A percentile compares a stretch with the other conserved stretches of the same genome.
phyloP scores from a whole-genome alignment of 2,329 filamentous ascomycete genomes.

The Alternaria brassicae region DNA sequence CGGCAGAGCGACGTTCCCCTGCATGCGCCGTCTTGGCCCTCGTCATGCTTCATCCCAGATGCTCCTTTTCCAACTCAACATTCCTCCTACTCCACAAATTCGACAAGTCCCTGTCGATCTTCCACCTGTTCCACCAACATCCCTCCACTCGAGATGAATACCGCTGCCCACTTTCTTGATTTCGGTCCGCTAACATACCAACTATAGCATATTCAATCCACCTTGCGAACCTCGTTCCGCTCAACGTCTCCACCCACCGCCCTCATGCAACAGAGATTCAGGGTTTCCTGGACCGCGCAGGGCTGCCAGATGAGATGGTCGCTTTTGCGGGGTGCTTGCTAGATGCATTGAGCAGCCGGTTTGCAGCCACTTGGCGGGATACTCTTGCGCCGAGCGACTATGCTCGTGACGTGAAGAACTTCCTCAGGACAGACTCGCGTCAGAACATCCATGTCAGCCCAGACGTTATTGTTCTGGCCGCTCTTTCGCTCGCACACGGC shows the following conservation, averaged over 20 bases:
- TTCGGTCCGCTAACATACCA: conserved; percentile 29
- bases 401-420: conserved; percentile 20
- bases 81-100: conserved; percentile 14
- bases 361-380: conserved; percentile 42
- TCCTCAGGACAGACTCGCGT: conserved; percentile 24
- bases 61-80: conserved; percentile 11
- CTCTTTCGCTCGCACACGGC: conserved; percentile 45
- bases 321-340: conserved; percentile 51
- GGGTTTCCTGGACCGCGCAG: conserved; percentile 40
- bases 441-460: conserved; percentile 29
- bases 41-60: conserved; percentile 20
- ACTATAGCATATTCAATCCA: conserved; percentile 45
- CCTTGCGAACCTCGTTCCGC: conserved; percentile 48
- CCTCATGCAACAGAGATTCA: conserved; percentile 37
- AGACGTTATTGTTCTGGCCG: conserved; percentile 47
- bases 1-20: conserved; percentile 28
- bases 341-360: conserved; percentile 44
- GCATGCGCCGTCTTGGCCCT: conserved; percentile 21
- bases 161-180: conserved; percentile 12
- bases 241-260: conserved; percentile 38
- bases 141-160: conserved; percentile 1
- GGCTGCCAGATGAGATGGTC: conserved; percentile 45
- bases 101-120: conserved; percentile 32
- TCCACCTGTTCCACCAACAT: conserved; percentile 16
- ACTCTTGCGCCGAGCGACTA: conserved; percentile 28